phyloP scores from a whole-genome alignment of 441 rosid genomes.

The Bruguiera hainesii region DNA sequence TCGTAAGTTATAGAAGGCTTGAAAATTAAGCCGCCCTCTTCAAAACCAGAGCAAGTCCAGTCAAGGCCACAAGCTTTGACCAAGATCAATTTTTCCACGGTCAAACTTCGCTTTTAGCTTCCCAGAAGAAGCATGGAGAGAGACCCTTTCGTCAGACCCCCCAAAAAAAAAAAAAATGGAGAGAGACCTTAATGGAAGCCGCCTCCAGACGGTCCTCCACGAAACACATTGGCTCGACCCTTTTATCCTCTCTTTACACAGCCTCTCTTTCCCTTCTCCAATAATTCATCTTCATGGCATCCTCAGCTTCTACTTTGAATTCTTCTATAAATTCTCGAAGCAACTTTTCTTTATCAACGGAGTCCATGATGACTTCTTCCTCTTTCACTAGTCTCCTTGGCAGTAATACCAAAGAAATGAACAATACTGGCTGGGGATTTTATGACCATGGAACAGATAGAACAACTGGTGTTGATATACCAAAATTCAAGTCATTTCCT shows the following conservation, averaged over 20 bases:
- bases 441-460: constrained; percentile 15
- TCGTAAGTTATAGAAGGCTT: no score
- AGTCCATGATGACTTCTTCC: constrained; percentile 47
- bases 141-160: neutral
- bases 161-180: neutral
- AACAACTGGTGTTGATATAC: constrained; percentile 42
- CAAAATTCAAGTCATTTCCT: constrained; percentile 68
- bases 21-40: constrained; percentile 26
- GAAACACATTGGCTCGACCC: constrained; percentile 3
- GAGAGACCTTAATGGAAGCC: constrained; percentile 17
- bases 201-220: constrained; percentile 14
- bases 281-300: constrained; percentile 5
- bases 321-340: constrained; percentile 30
- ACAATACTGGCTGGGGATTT: constrained; percentile 24
- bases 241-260: constrained; percentile 8
- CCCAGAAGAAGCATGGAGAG: constrained; percentile 49
- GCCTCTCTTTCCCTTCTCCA: neutral
- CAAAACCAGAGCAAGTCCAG: constrained; percentile 30
- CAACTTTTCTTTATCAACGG: constrained; percentile 23
- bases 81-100: constrained; percentile 57
- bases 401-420: constrained; percentile 25
- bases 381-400: constrained; percentile 32
- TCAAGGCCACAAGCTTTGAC: constrained; percentile 86
- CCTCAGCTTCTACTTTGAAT: constrained; percentile 4
- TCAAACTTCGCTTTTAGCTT: constrained; percentile 60